Conservation (phyloP, 2,329 filamentous ascomycete species). For the Xylaria sp. region DNA sequence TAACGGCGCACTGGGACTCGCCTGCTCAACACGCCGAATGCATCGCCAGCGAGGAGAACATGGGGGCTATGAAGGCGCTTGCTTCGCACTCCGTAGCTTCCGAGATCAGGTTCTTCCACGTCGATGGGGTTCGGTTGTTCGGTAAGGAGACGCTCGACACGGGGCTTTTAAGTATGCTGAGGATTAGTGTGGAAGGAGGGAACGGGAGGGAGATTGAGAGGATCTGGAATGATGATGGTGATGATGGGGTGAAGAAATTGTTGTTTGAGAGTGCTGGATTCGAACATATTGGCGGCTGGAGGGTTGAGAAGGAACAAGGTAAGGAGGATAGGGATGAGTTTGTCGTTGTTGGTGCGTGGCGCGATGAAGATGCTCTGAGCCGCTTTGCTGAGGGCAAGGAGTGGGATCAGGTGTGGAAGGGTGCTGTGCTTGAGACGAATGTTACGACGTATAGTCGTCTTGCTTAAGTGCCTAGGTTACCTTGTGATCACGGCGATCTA, state of each 20-base stretch:
- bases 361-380: constrained; percentile 21
- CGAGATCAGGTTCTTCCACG: constrained; percentile 29
- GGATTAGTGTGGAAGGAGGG: constrained; percentile 19
- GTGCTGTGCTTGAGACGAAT: constrained; percentile 24
- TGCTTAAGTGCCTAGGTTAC: background rate
- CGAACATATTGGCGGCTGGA: constrained; percentile 39
- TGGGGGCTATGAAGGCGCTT: constrained; percentile 21
- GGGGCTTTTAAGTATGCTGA: constrained; percentile 35
- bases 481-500: background rate
- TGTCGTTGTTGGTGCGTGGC: constrained; percentile 38
- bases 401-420: constrained; percentile 29
- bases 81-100: background rate
- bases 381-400: constrained; percentile 18
- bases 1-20: constrained; percentile 44
- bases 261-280: constrained; percentile 20
- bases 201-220: constrained; percentile 31
- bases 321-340: constrained; percentile 36
- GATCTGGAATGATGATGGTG: constrained; percentile 19
- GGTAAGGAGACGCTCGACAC: constrained; percentile 17
- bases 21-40: constrained; percentile 39
- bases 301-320: constrained; percentile 40
- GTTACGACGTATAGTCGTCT: constrained; percentile 33
- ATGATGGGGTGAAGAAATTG: constrained; percentile 5
- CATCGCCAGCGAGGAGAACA: constrained; percentile 36
- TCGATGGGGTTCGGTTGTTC: constrained; percentile 34